Evolutionary conservation across 2,329 filamentous ascomycete species (phyloP).

Genomic region (Fusarium sp.): DNA sequence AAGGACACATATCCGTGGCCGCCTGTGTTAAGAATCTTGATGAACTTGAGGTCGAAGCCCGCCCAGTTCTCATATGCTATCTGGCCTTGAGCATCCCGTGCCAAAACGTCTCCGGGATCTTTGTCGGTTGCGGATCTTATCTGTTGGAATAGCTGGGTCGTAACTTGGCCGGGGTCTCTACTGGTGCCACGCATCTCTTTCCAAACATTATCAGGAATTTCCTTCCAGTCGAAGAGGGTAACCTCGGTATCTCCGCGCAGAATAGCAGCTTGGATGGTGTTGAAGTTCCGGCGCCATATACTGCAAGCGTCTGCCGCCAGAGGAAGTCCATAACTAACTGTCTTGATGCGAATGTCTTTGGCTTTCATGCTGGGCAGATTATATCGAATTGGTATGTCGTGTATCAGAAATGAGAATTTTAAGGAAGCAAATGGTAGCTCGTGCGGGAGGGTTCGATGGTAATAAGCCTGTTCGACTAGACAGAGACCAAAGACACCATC

Average conservation of each 20-base stretch:
- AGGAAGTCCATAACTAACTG: not conserved
- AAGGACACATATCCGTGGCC: slow-evolving; percentile 41
- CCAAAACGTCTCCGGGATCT: not conserved
- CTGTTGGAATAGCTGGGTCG: not conserved
- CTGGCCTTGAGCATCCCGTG: not conserved
- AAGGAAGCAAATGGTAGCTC: not conserved
- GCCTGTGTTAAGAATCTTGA: slow-evolving; percentile 43
- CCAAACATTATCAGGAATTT: not conserved
- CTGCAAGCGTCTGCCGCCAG: not conserved
- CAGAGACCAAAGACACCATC: slow-evolving; percentile 27
- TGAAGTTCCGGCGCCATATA: slow-evolving; percentile 14
- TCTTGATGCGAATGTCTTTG: not conserved
- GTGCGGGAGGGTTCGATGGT: slow-evolving; percentile 17
- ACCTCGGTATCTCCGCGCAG: slow-evolving; percentile 32
- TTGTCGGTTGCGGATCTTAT: too few species aligned
- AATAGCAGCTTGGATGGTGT: slow-evolving; percentile 30
- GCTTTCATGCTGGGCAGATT: slow-evolving; percentile 22
- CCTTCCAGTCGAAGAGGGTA: slow-evolving; percentile 7
- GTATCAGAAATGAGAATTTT: not conserved
- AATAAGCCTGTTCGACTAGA: slow-evolving; percentile 36
- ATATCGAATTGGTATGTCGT: slow-evolving; percentile 1
- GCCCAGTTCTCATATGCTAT: slow-evolving; percentile 12
- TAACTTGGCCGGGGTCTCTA: not conserved
- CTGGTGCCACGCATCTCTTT: not conserved
- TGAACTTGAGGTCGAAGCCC: slow-evolving; percentile 40